Base-by-base conservation (phyloP, 2,329 filamentous ascomycete genomes). In the Sclerotinia spermophila region DNA sequence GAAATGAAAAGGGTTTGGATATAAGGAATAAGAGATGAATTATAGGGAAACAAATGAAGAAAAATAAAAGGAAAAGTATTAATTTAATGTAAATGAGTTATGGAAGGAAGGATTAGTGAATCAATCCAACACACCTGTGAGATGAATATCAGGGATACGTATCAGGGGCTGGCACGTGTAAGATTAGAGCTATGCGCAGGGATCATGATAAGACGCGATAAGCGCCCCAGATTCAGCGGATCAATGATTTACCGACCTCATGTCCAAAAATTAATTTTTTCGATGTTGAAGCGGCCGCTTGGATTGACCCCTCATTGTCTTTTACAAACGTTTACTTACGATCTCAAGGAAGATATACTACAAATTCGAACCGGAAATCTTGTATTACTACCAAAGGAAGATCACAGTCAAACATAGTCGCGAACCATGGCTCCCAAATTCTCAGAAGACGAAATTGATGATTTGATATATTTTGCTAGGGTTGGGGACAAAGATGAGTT, bases 381-480 rank as follows among this genome's bases (percentile, higher is more conserved):
- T 3, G 7, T 15, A 24, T 7, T 4, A 40, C 17, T 6, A 11
- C 5, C 5, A 7, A 30, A 24, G 8, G 0, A 8, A 53, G 24
- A 6, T 1, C 21, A 27, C 24, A 11, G 10, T 5, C 33, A 40
- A 17, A 1, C n/a, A 13, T 0, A n/a, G 0, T 42, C 8, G 19
- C 15, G 4, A 24, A 62, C 74, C 68, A 75, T 79, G 77, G 68
- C 79, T 69, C 71, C 73, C 33, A 76, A 83, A 72, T 83, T 95
- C 64, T 87, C 87, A 65, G 89, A 92, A 79, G 94, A 97, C 68
- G 88, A 94, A 80, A 90, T 96, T 77, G 94, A 97, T 80, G 95
- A 98, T 81, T 86, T 98, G 74, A 87, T 98, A 75, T 97, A 97
- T 83, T 89, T 93, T 75, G 87, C 94, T 3, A 92, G 95, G 51